Percentiles rank a stretch among this genome's conserved stretches.
These are phyloP conservation scores for Smittium culicis DNA, from an alignment of 371 early-diverging fungal genomes.

Conservation along the genomic window DNA sequence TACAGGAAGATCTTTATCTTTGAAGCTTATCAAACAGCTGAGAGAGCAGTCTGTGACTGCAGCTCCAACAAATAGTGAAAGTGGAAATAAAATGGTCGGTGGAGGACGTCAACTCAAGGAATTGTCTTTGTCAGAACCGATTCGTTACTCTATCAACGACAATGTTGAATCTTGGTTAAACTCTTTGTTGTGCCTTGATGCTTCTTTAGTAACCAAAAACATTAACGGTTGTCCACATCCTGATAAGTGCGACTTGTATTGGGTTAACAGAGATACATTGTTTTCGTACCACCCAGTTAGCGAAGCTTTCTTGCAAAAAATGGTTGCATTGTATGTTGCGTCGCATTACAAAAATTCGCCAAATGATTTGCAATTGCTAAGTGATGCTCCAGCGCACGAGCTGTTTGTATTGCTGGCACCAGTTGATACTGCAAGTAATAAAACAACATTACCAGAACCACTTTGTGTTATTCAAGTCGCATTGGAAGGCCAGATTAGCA, in stretches of 20 bases:
- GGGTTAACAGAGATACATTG: conserved; percentile 91
- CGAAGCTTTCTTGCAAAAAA: conserved; percentile 91
- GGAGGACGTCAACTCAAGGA: conserved; percentile 75
- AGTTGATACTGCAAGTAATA: conserved; percentile 36
- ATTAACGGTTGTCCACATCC: conserved; percentile 86
- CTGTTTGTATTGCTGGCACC: conserved; percentile 94
- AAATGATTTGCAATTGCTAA: conserved; percentile 95
- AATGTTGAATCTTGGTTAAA: conserved; percentile 96
- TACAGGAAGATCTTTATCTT: conserved; percentile 92
- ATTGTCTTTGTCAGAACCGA: conserved; percentile 85
- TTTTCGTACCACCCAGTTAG: conserved; percentile 91
- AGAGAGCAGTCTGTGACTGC: conserved; percentile 65
- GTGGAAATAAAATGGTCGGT: conserved; percentile 19
- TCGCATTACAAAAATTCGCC: conserved; percentile 99
- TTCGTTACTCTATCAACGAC: conserved; percentile 87
- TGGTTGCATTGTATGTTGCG: conserved; percentile 93
- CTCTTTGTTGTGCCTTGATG: conserved; percentile 85
- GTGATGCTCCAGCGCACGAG: conserved; percentile 97
- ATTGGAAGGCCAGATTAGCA: conserved; percentile 90
- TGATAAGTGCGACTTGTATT: conserved; percentile 83
- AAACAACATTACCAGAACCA: conserved; percentile 77
- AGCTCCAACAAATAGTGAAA: conserved; percentile 22
- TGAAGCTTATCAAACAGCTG: conserved; percentile 86
- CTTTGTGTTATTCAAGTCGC: conserved; percentile 81
- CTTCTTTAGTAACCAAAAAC: conserved; percentile 53